Evolutionary conservation across 2,329 filamentous ascomycete genomes (phyloP).

Genomic region (Orbilia ellipsospora): DNA sequence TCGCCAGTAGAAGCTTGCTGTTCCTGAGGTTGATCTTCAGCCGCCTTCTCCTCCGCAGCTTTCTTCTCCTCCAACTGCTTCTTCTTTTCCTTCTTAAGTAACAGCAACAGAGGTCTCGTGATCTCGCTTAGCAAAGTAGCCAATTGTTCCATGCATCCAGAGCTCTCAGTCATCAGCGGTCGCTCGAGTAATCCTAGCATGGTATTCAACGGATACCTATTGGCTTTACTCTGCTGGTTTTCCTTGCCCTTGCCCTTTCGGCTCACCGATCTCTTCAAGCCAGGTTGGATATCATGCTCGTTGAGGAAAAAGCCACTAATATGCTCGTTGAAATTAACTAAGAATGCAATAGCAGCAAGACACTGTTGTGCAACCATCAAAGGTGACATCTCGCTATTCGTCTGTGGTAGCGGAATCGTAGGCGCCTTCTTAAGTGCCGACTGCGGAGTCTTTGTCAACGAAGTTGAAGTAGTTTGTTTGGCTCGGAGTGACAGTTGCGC

Average conservation of each 20-base stretch:
- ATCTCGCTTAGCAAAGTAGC: constrained; percentile 88
- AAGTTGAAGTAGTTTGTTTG: constrained; percentile 69
- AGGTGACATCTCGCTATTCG: constrained; percentile 88
- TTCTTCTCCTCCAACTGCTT: constrained; percentile 67
- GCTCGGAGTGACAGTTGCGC: constrained; percentile 90
- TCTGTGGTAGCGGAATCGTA: constrained; percentile 64
- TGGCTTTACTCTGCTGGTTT: constrained; percentile 70
- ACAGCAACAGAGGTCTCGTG: constrained; percentile 82
- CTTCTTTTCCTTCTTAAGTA: constrained; percentile 86
- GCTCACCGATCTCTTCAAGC: constrained; percentile 76
- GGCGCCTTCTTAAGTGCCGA: constrained; percentile 78
- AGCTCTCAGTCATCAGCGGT: constrained; percentile 95
- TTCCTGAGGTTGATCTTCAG: constrained; percentile 24
- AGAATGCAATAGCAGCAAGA: constrained; percentile 82
- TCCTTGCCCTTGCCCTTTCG: constrained; percentile 92
- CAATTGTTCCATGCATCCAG: constrained; percentile 93
- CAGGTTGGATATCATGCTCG: constrained; percentile 84
- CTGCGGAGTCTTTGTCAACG: constrained; percentile 64
- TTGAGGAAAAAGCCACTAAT: constrained; percentile 92
- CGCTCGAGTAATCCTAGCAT: constrained; percentile 87
- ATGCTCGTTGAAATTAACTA: constrained; percentile 85
- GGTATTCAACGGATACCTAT: constrained; percentile 91
- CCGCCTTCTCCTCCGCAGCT: constrained; percentile 63
- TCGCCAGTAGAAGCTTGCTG: constrained; percentile 17
- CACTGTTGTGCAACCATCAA: constrained; percentile 97